A percentile compares a stretch with the other conserved stretches of the same genome.
These are phyloP conservation scores for Aspergillus conjunctus DNA, from an alignment of 495 filamentous ascomycete species.

Conservation along the genomic window DNA sequence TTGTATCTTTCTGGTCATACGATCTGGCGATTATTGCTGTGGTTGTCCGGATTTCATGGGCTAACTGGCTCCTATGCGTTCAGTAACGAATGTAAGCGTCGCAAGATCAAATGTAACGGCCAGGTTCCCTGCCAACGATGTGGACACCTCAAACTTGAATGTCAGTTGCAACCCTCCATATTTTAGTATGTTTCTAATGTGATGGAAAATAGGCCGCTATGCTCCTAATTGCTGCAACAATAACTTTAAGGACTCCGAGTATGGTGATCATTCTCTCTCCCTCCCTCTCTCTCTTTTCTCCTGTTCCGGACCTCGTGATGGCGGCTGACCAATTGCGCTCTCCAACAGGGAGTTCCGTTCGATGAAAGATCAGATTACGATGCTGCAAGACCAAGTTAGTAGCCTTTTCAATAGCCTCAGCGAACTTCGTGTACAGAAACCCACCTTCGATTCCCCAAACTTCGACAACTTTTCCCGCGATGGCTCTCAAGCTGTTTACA, in stretches of 20 bases:
- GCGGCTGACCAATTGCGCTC: conserved; percentile 6
- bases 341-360: conserved; percentile 69
- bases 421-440: conserved; percentile 55
- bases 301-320: neutral
- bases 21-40: conserved; percentile 1
- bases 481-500: conserved; percentile 41
- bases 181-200: conserved; percentile 11
- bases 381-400: conserved; percentile 84
- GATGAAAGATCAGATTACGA: conserved; percentile 71
- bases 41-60: neutral
- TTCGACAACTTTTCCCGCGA: conserved; percentile 45
- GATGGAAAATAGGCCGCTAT: conserved; percentile 59
- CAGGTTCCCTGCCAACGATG: conserved; percentile 86
- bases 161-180: conserved; percentile 37
- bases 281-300: neutral
- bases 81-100: conserved; percentile 86
- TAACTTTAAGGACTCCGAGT: conserved; percentile 82
- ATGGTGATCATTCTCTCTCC: conserved; percentile 24
- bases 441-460: conserved; percentile 37
- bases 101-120: conserved; percentile 96
- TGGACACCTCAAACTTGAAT: conserved; percentile 84
- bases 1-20: conserved; percentile 1
- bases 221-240: conserved; percentile 86
- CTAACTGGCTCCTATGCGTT: neutral
- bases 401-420: conserved; percentile 69